Conservation (phyloP, 495 filamentous ascomycete genomes). For the Sporormia fimetaria region DNA sequence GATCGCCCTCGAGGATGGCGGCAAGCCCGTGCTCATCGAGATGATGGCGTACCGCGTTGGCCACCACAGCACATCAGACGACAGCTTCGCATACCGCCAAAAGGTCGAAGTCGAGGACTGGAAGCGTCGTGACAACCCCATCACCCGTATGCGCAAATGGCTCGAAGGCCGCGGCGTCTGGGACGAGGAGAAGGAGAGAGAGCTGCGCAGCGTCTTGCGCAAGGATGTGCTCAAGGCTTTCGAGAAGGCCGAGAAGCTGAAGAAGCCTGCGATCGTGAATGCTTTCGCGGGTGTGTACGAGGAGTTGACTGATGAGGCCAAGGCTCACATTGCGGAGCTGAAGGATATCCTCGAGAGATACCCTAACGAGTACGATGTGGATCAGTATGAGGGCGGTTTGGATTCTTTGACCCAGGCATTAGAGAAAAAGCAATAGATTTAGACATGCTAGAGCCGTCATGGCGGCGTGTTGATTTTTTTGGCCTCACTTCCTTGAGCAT, state of each 20-base stretch:
- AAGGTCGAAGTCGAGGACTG: slow-evolving; percentile 93
- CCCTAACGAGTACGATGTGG: slow-evolving; percentile 84
- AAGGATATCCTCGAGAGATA: slow-evolving; percentile 69
- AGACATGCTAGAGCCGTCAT: background rate
- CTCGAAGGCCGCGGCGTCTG: slow-evolving; percentile 70
- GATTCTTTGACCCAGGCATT: slow-evolving; percentile 7
- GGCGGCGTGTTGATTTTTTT: too few relatives aligned
- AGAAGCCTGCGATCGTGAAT: slow-evolving; percentile 64
- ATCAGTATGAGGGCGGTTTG: slow-evolving; percentile 50
- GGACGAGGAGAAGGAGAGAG: slow-evolving; percentile 74
- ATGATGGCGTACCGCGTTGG: slow-evolving; percentile 96
- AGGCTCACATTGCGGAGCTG: slow-evolving; percentile 67
- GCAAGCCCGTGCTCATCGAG: slow-evolving; percentile 77
- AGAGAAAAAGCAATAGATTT: slow-evolving; percentile 1
- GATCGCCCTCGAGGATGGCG: slow-evolving; percentile 65
- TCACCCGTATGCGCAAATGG: slow-evolving; percentile 83
- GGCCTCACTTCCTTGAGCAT: background rate
- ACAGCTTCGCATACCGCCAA: slow-evolving; percentile 92
- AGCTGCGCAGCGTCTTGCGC: slow-evolving; percentile 52
- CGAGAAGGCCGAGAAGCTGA: slow-evolving; percentile 74
- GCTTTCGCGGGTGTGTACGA: slow-evolving; percentile 88
- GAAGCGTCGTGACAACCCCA: slow-evolving; percentile 92
- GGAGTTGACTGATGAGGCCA: slow-evolving; percentile 69
- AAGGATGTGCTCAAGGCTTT: slow-evolving; percentile 77
- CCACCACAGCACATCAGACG: slow-evolving; percentile 96